Evolutionary conservation across 1,284 basidiomycete genomes (phyloP), one percentile per base, ranked within the genome.

Genomic region (Golubevia pallescens): DNA sequence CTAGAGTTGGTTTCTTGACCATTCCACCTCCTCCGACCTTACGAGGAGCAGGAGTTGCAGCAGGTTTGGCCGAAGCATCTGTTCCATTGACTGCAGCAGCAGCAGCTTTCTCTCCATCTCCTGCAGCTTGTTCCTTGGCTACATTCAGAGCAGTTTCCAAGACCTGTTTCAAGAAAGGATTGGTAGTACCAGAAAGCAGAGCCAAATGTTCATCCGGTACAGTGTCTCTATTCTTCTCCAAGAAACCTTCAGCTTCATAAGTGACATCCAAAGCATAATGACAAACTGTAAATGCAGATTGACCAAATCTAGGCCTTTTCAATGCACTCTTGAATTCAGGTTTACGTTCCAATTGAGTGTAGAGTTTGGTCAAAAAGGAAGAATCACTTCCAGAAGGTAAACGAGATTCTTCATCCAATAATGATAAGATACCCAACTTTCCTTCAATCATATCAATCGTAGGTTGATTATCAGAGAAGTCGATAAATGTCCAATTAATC

Each of bases 161-260:
- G 19, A 85, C 77, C 54, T 81, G 72, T 60, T 78, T 74, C 61
- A 85, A 72, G 73, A 85, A 85, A 7, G 68, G 54, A 60, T 78
- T 84, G 57, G 66, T 73, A 20, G 81, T 84, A 63, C 67, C 73
- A 60, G 69, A 66, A 57, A 85, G 75, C 48, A 85, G 65, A 48
- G 74, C 70, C 61, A 84, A 74, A 53, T 79, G 80, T 70, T 85
- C 82, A 57, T 85, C 82, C 1, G 82, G 82, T 7, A 85, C 80
- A 1, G 81, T 79, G 64, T 85, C 81, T 65, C 80, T 75, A 74
- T 85, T 85, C 78, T 85, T 85, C 62, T 85, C 81, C 69, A 84
- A 71, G 34, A 85, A 85, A 53, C 82, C 78, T 19, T 81, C 80
- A 59, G 72, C 76, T 28, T 80, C 75, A 67, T 85, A 85, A 16